Evolutionary conservation across 805 yeast genomes (phyloP), one percentile per base, ranked within the genome.

Genomic region (Scheffersomyces lignosus): DNA sequence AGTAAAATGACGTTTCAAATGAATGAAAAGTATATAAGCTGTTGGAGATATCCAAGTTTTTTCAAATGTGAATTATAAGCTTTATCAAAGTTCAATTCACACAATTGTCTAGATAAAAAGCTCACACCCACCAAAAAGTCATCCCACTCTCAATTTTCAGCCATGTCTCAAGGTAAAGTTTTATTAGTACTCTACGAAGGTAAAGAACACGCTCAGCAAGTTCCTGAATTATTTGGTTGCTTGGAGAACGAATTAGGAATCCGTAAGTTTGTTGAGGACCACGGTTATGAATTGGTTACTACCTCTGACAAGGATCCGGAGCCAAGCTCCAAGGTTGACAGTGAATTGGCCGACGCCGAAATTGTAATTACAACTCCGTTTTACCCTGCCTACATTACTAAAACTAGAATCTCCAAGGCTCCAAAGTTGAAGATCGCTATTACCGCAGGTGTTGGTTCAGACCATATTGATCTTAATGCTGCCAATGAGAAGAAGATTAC

Each of bases 391-490:
- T 85, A 85, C 61, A 71, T 85, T 56, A 76, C 82, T 37, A 70
- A 71, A 40, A 83, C 80, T 50, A 73, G 91, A 52, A 73, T 85
- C 44, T 78, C 68, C 33, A 74, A 76, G 54, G 90, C 91, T 23
- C 80, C 80, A 58, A 83, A 81, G 36, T 73, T 85, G 62, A 83
- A 83, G 67, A 55, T 82, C 34, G 68, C 81, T 41, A 71, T 83
- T 49, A 85, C 90, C 32, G 95, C 95, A 7, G 95, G 93, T 50
- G 89, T 85, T 41, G 95, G 95, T 9, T 81, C 88, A 15, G 93
- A 85, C 58, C 93, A 85, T 62, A 71, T 84, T 44, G 91, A 84
- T 54, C 71, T 85, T 51, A 73, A 73, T 48, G 84, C 84, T 49
- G 80, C 87, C 46, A 77, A 80, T 48, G 80, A 76, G 46, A 66